These are phyloP conservation scores for Trichoderma sp. DNA, from an alignment of 2,329 filamentous ascomycete genomes.

Conservation along the genomic window DNA sequence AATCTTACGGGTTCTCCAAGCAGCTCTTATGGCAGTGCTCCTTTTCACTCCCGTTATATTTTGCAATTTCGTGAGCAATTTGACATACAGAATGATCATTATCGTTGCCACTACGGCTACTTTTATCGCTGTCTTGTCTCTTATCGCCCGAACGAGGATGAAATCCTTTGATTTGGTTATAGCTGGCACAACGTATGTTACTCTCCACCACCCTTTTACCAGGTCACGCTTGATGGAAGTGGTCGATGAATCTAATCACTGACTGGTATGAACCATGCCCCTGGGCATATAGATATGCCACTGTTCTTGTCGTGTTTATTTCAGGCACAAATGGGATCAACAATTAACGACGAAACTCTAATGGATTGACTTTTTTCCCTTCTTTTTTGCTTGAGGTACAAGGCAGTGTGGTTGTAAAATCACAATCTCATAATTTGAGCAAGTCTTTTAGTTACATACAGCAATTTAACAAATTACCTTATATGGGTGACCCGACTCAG, in stretches of 20 bases:
- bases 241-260: not conserved
- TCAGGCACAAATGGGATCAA: not conserved
- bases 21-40: not conserved
- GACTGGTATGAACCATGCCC: not conserved
- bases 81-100: not conserved
- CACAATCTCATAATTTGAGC: too few relatives aligned
- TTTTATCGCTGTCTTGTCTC: not conserved
- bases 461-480: too few relatives aligned
- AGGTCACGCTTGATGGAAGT: not conserved
- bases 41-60: not conserved
- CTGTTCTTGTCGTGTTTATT: not conserved
- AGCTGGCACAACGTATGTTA: not conserved
- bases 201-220: too few relatives aligned
- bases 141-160: not conserved
- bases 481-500: too few relatives aligned
- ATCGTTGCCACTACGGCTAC: not conserved
- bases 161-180: not conserved
- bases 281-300: not conserved
- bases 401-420: too few relatives aligned
- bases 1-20: not conserved
- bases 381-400: not conserved
- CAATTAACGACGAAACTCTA: not conserved
- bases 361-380: not conserved
- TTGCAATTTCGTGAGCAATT: not conserved
- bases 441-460: too few relatives aligned